Evolutionary conservation across 1,284 basidiomycete genomes (phyloP).

Genomic region (Malassezia nana): DNA sequence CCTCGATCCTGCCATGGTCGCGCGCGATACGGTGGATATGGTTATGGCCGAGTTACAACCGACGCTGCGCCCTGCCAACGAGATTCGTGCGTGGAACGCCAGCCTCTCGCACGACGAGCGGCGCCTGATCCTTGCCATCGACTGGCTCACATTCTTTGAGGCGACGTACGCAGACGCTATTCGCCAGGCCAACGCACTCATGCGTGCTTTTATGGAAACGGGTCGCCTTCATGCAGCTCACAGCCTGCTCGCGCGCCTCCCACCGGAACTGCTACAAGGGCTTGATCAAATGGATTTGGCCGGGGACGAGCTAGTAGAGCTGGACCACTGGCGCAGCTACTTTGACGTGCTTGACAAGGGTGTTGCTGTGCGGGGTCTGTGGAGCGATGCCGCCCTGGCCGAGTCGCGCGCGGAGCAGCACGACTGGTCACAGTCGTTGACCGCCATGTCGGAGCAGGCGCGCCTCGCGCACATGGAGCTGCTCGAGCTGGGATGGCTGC

Average conservation of each 20-base stretch:
- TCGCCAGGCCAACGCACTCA: conserved; percentile 37
- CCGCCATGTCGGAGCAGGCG: conserved; percentile 48
- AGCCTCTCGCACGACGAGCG: conserved; percentile 23
- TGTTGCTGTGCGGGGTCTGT: conserved; percentile 31
- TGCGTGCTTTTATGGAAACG: conserved; percentile 32
- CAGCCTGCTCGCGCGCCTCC: conserved; percentile 31
- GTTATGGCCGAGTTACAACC: conserved; percentile 55
- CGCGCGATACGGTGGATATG: conserved; percentile 67
- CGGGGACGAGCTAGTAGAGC: conserved; percentile 32
- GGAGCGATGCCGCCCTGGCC: conserved; percentile 14
- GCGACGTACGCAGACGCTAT: conserved; percentile 41
- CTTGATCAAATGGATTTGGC: conserved; percentile 18
- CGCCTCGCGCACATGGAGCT: conserved; percentile 49
- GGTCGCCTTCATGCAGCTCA: conserved; percentile 41
- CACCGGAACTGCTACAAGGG: conserved; percentile 26
- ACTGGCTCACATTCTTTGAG: conserved; percentile 74
- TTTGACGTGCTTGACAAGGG: conserved; percentile 37
- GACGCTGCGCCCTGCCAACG: not conserved
- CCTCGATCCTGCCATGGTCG: conserved; percentile 71
- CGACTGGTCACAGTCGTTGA: conserved; percentile 27
- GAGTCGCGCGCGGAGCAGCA: conserved; percentile 26
- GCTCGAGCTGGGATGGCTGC: conserved; percentile 52
- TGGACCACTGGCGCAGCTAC: conserved; percentile 38
- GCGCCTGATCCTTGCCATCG: conserved; percentile 70
- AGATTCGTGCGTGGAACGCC: conserved; percentile 12